Base-by-base conservation (phyloP, 2,329 filamentous ascomycete species). In the Ophiostoma ulmi region DNA sequence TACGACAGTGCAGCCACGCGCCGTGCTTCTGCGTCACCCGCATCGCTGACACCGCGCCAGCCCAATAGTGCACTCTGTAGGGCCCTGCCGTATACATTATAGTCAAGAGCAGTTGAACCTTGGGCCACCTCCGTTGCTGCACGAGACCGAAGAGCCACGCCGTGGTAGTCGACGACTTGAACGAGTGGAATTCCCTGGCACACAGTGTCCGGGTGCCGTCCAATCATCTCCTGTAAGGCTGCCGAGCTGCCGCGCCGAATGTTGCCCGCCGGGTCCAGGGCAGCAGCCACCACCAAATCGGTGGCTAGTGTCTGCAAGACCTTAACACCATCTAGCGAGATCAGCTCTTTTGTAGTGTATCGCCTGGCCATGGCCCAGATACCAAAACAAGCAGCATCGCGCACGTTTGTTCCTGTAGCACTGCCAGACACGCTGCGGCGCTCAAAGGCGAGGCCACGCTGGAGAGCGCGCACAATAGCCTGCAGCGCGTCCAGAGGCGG, bases 351-450 rank as follows among this genome's bases (percentile, higher is more conserved):
- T 0, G 93, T 97, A 0, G 87, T 89, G 76, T 98, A 99, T 70
- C 94, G 90, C 70, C 95, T 87, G 31, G 94, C 92, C 8, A 98
- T 79, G 1, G 94, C 91, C 95, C 95, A 99, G 35, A 98, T 90
- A 7, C 95, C 95, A 78, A 98, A 99, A 78, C 94, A 97, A 3
- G 95, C 93, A 14, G 95, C 94, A 81, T 99, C 95, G 66, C 95
- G 88, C 20, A 99, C 94, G 75, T 96, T 97, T 1, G 92, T 90
- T 1, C 95, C 95, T 13, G 94, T 84, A 3, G 92, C 94, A 14
- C 86, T 88, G n/a, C 95, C 94, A 3, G 92, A 93, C 0, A 92
- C 87, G 65, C 90, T 91, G 72, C 94, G 87, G 76, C 97, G 93
- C 79, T 99, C 94, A 77, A 98, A 99, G 0, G 89, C 88, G 36